Percentiles rank a stretch among this genome's conserved stretches.
phyloP scores from a whole-genome alignment of 2,329 filamentous ascomycete species.

The Diplocarpon rosae region DNA sequence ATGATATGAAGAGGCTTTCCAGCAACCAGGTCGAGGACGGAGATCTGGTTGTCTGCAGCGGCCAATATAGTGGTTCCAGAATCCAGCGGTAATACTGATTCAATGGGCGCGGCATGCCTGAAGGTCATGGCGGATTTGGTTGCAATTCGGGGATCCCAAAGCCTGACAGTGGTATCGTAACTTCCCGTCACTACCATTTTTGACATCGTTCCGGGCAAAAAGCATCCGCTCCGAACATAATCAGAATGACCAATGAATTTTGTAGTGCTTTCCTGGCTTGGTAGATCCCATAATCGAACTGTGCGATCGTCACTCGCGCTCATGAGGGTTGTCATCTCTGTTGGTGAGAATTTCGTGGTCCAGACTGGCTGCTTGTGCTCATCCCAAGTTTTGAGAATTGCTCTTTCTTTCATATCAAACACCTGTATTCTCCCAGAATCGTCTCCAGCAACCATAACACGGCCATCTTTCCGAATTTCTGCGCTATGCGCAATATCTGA shows the following conservation, averaged over 20 bases:
- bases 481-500: constrained; percentile 83
- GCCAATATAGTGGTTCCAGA: constrained; percentile 80
- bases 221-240: constrained; percentile 80
- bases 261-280: constrained; percentile 62
- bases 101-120: constrained; percentile 82
- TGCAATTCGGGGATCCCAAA: constrained; percentile 82
- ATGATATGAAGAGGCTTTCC: constrained; percentile 80
- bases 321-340: constrained; percentile 76
- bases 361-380: constrained; percentile 92
- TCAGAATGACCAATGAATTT: constrained; percentile 82
- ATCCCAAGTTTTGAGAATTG: constrained; percentile 90
- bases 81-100: constrained; percentile 77
- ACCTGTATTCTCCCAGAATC: constrained; percentile 89
- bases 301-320: constrained; percentile 88
- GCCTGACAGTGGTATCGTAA: constrained; percentile 85
- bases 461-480: constrained; percentile 78
- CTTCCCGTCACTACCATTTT: constrained; percentile 79
- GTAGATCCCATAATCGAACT: constrained; percentile 88
- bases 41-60: constrained; percentile 75
- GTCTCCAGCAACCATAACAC: constrained; percentile 82
- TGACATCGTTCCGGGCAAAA: constrained; percentile 61
- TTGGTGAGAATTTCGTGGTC: constrained; percentile 82
- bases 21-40: constrained; percentile 84
- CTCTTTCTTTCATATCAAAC: constrained; percentile 81
- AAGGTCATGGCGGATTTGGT: constrained; percentile 75